Conservation (phyloP, 1,284 basidiomycete genomes). For the Microbotryum violaceum region DNA sequence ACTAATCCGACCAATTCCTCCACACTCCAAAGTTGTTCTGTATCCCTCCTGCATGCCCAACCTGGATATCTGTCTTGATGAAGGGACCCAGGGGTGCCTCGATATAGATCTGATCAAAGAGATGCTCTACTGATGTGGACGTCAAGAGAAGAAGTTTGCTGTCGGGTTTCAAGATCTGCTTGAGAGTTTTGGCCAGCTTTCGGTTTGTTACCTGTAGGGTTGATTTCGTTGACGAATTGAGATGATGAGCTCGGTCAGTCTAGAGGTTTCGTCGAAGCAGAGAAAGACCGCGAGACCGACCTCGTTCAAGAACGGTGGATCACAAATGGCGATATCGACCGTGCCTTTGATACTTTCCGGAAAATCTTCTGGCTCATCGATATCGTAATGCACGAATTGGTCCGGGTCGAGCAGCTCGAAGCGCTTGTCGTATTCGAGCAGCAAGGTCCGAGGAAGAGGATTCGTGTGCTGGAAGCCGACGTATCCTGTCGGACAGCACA, state of each 20-base stretch:
- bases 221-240: neutral
- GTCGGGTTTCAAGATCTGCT: conserved; percentile 25
- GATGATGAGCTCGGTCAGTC: neutral
- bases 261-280: neutral
- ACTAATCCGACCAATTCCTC: conserved; percentile 16
- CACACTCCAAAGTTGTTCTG: conserved; percentile 27
- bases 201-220: conserved; percentile 31
- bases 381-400: conserved; percentile 38
- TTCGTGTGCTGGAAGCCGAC: conserved; percentile 39
- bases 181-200: conserved; percentile 30
- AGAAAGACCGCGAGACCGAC: conserved; percentile 14
- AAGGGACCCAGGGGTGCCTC: conserved; percentile 16
- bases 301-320: conserved; percentile 40
- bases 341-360: conserved; percentile 30
- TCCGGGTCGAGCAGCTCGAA: conserved; percentile 34
- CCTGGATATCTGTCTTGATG: conserved; percentile 12
- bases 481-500: conserved; percentile 41
- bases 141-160: conserved; percentile 34
- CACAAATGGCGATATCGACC: conserved; percentile 37
- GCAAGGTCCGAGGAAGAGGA: conserved; percentile 25
- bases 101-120: conserved; percentile 23
- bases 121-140: conserved; percentile 30
- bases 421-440: conserved; percentile 37
- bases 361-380: conserved; percentile 35
- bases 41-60: conserved; percentile 25